A percentile compares a stretch with the other conserved stretches of the same genome.
phyloP scores from a whole-genome alignment of 1,284 basidiomycete genomes.

The Violaceomyces palustris region DNA sequence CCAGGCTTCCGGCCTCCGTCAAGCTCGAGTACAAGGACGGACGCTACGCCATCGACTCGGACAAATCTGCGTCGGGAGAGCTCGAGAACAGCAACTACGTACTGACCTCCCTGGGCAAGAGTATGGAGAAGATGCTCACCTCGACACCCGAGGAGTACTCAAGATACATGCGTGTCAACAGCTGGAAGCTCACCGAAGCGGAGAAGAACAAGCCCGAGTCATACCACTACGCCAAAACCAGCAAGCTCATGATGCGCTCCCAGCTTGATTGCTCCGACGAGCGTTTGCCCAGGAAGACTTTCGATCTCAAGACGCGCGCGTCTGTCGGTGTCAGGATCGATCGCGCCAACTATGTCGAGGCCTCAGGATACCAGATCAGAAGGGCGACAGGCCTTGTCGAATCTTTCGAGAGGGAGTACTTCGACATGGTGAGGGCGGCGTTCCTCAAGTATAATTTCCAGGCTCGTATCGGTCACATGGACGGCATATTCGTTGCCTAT shows the following conservation, averaged over 20 bases:
- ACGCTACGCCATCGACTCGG: constrained; percentile 74
- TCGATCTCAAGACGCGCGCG: constrained; percentile 93
- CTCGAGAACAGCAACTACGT: constrained; percentile 48
- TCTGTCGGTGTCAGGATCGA: constrained; percentile 79
- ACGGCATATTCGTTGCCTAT: constrained; percentile 89
- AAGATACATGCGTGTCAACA: constrained; percentile 59
- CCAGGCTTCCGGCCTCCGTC: constrained; percentile 73
- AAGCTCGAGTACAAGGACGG: constrained; percentile 58
- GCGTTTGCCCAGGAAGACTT: constrained; percentile 79
- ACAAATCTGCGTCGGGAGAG: constrained; percentile 54
- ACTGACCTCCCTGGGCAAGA: constrained; percentile 63
- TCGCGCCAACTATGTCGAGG: constrained; percentile 69
- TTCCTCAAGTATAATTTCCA: constrained; percentile 96
- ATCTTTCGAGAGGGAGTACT: constrained; percentile 52
- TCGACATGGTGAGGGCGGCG: constrained; percentile 80
- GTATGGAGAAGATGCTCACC: constrained; percentile 85
- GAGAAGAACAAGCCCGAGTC: constrained; percentile 54
- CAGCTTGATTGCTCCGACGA: constrained; percentile 83
- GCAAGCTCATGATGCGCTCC: constrained; percentile 82
- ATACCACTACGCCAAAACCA: constrained; percentile 59
- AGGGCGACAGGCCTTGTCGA: constrained; percentile 41
- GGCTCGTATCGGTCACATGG: constrained; percentile 93
- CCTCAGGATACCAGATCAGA: constrained; percentile 50
- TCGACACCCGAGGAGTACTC: constrained; percentile 64
- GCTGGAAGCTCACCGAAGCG: constrained; percentile 43